phyloP scores from a whole-genome alignment of 2,329 filamentous ascomycete species.

The Fusarium solani-melongenae region DNA sequence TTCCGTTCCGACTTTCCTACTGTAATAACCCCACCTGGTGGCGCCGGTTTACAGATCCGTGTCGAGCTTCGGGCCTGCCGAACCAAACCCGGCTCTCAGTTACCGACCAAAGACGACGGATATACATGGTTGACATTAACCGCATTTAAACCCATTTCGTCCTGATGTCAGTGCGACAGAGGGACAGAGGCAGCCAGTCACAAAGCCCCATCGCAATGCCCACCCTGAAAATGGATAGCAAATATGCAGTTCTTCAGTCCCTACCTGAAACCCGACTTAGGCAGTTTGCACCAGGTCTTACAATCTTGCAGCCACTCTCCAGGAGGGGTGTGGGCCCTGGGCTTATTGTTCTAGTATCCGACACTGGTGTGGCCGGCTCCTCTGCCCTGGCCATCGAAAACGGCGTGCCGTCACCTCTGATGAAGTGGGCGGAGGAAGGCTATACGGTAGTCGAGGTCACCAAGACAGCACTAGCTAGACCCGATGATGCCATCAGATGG shows the following conservation, averaged over 20 bases:
- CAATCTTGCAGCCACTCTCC: conserved; percentile 10
- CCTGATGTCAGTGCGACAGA: neutral
- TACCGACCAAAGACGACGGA: too few species aligned
- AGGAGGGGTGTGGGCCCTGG: conserved; percentile 46
- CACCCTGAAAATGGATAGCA: conserved; percentile 2
- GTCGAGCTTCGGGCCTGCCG: too few species aligned
- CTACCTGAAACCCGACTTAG: conserved; percentile 3
- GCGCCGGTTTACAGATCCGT: too few species aligned
- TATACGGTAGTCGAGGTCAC: conserved; percentile 69
- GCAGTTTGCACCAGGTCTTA: conserved; percentile 1
- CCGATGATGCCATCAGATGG: conserved; percentile 31
- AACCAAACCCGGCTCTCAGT: too few species aligned
- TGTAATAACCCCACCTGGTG: too few species aligned
- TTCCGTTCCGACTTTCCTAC: too few species aligned
- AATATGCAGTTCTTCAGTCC: conserved; percentile 5
- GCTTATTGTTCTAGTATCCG: conserved; percentile 45
- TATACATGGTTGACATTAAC: neutral
- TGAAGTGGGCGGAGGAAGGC: conserved; percentile 80
- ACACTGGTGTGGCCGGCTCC: conserved; percentile 31
- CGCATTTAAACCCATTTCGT: neutral
- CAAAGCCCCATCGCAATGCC: neutral
- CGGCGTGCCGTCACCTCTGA: conserved; percentile 62
- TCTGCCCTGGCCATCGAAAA: conserved; percentile 30
- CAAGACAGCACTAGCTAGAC: conserved; percentile 15
- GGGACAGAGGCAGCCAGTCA: neutral